These are phyloP conservation scores for Fagopyrum esculentum DNA, from an alignment of 148 eudicot species.

Conservation along the genomic window DNA sequence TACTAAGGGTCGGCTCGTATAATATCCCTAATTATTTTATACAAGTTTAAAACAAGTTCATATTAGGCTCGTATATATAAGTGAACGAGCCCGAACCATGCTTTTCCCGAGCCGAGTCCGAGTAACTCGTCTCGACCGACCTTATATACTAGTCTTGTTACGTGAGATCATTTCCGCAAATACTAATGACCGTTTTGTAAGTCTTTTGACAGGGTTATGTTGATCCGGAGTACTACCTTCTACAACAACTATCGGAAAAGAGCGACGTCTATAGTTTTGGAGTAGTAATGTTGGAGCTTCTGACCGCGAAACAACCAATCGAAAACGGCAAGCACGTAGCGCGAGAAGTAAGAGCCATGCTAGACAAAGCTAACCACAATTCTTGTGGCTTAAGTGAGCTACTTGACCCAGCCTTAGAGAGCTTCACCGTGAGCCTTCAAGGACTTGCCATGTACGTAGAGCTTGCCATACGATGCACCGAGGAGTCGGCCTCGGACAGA, in stretches of 20 bases:
- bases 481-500: constrained; percentile 64
- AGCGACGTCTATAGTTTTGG: constrained; percentile 98
- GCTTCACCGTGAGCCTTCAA: constrained; percentile 15
- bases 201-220: constrained; percentile 61
- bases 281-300: constrained; percentile 78
- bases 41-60: no score
- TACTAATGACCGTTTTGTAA: no score
- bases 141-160: no score
- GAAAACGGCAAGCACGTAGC: constrained; percentile 86
- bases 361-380: constrained; percentile 45
- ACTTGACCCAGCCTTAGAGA: constrained; percentile 55
- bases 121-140: no score
- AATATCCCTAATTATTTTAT: no score
- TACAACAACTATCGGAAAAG: constrained; percentile 84
- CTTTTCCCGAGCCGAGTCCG: no score
- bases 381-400: constrained; percentile 43
- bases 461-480: constrained; percentile 74
- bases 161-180: no score
- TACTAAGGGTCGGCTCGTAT: no score
- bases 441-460: constrained; percentile 54
- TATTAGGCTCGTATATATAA: no score
- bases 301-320: constrained; percentile 72
- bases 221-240: constrained; percentile 94
- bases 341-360: constrained; percentile 41
- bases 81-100: no score